Percentiles rank a stretch among this genome's conserved stretches.
Conservation (phyloP, 139 green algal species). For the Medakamo hakoo region DNA sequence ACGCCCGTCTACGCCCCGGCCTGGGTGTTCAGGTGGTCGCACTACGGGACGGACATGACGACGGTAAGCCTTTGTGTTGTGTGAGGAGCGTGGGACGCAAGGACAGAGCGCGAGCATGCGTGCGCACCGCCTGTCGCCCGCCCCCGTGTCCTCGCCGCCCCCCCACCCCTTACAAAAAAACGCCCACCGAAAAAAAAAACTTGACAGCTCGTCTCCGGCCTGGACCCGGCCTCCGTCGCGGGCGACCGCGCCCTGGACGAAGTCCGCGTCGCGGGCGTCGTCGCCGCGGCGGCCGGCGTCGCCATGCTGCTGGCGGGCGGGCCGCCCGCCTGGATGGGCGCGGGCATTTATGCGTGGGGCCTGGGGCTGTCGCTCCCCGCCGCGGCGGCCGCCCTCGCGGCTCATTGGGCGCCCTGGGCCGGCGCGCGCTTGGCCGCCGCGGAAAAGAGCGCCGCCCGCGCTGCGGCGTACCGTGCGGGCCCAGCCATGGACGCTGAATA, state of each 20-base stretch:
- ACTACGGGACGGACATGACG: slow-evolving; percentile 5
- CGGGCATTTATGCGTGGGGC: not conserved
- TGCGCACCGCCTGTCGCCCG: too few species aligned
- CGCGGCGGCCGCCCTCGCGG: not conserved
- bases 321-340: not conserved
- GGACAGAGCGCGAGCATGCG: too few species aligned
- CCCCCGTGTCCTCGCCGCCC: too few species aligned
- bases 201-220: slow-evolving; percentile 4
- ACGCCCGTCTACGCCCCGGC: slow-evolving; percentile 5
- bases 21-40: slow-evolving; percentile 1
- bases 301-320: not conserved
- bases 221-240: not conserved
- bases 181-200: too few species aligned
- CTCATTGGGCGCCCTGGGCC: not conserved
- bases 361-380: not conserved
- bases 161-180: too few species aligned
- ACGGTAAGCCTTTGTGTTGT: too few species aligned
- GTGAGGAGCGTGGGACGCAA: too few species aligned
- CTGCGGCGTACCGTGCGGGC: not conserved
- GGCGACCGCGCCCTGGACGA: slow-evolving; percentile 2
- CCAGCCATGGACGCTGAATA: not conserved
- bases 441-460: not conserved
- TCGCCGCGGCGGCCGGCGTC: not conserved
- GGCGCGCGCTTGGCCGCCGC: not conserved
- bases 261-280: not conserved